Evolutionary conservation across 495 filamentous ascomycete species (phyloP), one percentile per base, ranked within the genome.

Genomic region (Xylaria acuta): DNA sequence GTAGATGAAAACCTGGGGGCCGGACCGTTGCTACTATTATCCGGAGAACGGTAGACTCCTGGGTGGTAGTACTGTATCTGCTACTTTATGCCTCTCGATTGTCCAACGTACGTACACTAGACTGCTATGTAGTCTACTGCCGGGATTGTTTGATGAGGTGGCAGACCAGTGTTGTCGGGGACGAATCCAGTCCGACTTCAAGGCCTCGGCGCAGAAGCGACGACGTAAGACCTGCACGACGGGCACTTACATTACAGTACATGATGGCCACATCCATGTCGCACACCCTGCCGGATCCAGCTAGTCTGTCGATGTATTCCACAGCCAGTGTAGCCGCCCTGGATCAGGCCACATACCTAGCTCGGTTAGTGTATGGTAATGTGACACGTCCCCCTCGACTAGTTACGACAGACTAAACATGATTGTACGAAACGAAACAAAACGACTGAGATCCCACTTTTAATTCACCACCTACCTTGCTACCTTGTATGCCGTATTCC

Each of bases 121-220:
- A 47, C 43, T 18, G 18, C 43, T 20, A 47, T n/a, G 18, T 51
- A 56, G 6, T 32, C 27, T 27, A 56, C 30, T 34, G 54, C 27
- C 22, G 53, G 53, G 12, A 60, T 22, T 60, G 20, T 60, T 38
- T 60, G 58, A 60, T 60, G 60, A 64, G 20, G 60, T 64, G 60
- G 60, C 60, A 64, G 36, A n/a, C 43, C 7, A 7, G 60, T 43
- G 38, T 64, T 64, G 60, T 43, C 38, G 38, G 38, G 38, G 43
- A 43, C 38, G 22, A 41, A 45, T 14, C 60, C 38, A 41, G 43
- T 38, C 32, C 58, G 2, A 30, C 12, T 60, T 60, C n/a, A 25
- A 38, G 38, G 38, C 22, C 5, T 43, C 38, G 38, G 22, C 38
- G 38, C 34, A 38, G 36, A 64, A 38, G 34, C 18, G 38, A 43